Evolutionary conservation across 2,329 filamentous ascomycete species (phyloP), one percentile per base, ranked within the genome.

Genomic region (Diaporthe citrichinensis): DNA sequence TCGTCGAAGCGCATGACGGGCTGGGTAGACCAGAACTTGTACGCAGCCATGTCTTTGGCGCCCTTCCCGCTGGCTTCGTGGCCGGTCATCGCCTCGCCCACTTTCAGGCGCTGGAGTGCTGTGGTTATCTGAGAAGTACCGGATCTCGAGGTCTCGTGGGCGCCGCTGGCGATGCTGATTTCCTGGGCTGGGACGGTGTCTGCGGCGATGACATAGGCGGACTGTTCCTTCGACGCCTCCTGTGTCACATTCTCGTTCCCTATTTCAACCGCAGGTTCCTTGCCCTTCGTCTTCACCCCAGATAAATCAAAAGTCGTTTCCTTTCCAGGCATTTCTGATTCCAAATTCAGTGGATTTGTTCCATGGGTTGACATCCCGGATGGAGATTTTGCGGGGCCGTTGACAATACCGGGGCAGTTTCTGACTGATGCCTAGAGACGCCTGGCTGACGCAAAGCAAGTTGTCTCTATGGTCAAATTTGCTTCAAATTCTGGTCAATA

Each of bases 1-100:
- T 55, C 51, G n/a, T 55, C 25, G 51, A 55, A 28, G 51, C 51
- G 51, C n/a, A 55, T 55, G 25, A 55, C 51, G 1, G 51, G 51
- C 51, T 55, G 51, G 25, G 51, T 55, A 28, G 51, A 55, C 51
- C 51, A 28, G 51, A 28, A 55, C 51, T 55, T 55, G n/a, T 55
- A 55, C n/a, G 51, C n/a, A 3, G n/a, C 25, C 51, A 55, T 55
- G 10, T 28, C 51, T 55, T 55, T 55, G n/a, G 12, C n/a, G 10
- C 12, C 15, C n/a, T 55, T 55, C n/a, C 51, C 5, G n/a, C 10
- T 55, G 14, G 51, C 51, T 14, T 12, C 12, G 25, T 12, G 25
- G 10, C 4, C 10, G n/a, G n/a, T 14, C 9, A 53, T 1, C 7
- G 49, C 8, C 9, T 53, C 49, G 23, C n/a, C 23, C 8, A 53